Evolutionary conservation across 1,284 basidiomycete species (phyloP).

Genomic region (Sporisorium sorghi): DNA sequence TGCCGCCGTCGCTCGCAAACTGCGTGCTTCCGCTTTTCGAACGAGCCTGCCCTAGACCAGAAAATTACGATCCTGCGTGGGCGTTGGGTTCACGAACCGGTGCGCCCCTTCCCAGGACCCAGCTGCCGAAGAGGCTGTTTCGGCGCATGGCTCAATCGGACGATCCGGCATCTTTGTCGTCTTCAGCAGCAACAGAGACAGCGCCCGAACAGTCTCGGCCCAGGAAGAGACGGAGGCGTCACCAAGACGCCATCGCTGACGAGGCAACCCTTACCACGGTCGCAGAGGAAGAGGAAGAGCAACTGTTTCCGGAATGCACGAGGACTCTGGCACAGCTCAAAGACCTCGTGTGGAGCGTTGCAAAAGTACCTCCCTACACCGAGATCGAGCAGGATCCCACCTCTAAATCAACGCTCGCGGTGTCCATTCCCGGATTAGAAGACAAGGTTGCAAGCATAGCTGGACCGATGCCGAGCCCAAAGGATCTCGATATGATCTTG

Average conservation of each 20-base stretch:
- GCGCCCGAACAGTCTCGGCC: slow-evolving; percentile 1
- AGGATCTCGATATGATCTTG: slow-evolving; percentile 21
- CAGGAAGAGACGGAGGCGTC: slow-evolving; percentile 15
- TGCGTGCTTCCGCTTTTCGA: neutral
- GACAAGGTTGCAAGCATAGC: no score
- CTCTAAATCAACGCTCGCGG: neutral
- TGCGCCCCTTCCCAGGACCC: neutral
- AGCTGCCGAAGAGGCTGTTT: slow-evolving; percentile 36
- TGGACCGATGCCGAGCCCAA: slow-evolving; percentile 23
- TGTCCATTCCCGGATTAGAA: no score
- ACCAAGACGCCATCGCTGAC: neutral
- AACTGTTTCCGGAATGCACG: neutral
- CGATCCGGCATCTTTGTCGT: neutral
- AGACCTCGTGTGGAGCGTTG: slow-evolving; percentile 2
- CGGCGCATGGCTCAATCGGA: slow-evolving; percentile 22
- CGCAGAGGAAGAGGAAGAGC: neutral
- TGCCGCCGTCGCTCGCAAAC: no score
- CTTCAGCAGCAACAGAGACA: neutral
- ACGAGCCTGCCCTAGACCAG: no score
- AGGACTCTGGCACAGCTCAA: slow-evolving; percentile 3
- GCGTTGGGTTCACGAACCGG: neutral
- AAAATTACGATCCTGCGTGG: no score
- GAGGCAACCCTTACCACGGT: neutral
- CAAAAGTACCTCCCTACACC: neutral
- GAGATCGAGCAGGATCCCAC: neutral